These are phyloP conservation scores for Wickerhamomyces hampshirensis DNA, from an alignment of 805 yeast genomes.

Conservation along the genomic window DNA sequence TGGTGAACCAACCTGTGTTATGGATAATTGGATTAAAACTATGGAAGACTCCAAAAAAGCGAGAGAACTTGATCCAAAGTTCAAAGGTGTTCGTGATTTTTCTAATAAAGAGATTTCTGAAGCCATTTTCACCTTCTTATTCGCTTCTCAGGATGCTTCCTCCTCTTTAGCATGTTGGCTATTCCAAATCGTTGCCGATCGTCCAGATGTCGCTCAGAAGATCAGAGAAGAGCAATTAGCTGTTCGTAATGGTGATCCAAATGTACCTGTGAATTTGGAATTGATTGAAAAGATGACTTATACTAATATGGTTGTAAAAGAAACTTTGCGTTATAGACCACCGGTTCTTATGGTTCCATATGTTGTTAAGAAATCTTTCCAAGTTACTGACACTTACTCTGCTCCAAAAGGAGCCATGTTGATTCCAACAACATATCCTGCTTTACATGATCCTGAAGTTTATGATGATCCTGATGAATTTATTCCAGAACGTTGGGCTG, in stretches of 20 bases:
- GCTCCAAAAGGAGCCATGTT: slow-evolving; percentile 98
- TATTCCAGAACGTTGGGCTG: slow-evolving; percentile 93
- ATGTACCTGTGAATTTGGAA: slow-evolving; percentile 55
- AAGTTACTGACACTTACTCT: slow-evolving; percentile 75
- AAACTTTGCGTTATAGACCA: slow-evolving; percentile 90
- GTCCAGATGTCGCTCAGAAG: slow-evolving; percentile 84
- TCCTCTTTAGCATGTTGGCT: slow-evolving; percentile 97
- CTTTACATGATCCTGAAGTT: slow-evolving; percentile 95
- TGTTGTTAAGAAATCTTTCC: slow-evolving; percentile 82
- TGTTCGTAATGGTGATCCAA: slow-evolving; percentile 75
- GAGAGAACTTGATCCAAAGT: slow-evolving; percentile 44
- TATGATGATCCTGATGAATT: slow-evolving; percentile 92
- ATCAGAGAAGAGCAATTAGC: slow-evolving; percentile 88
- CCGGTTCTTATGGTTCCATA: slow-evolving; percentile 99
- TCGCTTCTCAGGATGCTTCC: slow-evolving; percentile 98
- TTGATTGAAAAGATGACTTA: slow-evolving; percentile 83
- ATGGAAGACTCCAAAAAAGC: slow-evolving; percentile 68
- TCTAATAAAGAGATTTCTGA: slow-evolving; percentile 90
- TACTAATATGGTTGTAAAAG: slow-evolving; percentile 88
- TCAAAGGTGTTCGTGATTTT: slow-evolving; percentile 74
- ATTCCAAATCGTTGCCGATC: slow-evolving; percentile 92
- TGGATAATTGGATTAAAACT: slow-evolving; percentile 91
- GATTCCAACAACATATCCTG: slow-evolving; percentile 92
- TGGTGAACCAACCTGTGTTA: slow-evolving; percentile 78
- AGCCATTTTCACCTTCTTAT: slow-evolving; percentile 92